Evolutionary conservation across 2,329 filamentous ascomycete species (phyloP).

Genomic region (Metarhizium album): DNA sequence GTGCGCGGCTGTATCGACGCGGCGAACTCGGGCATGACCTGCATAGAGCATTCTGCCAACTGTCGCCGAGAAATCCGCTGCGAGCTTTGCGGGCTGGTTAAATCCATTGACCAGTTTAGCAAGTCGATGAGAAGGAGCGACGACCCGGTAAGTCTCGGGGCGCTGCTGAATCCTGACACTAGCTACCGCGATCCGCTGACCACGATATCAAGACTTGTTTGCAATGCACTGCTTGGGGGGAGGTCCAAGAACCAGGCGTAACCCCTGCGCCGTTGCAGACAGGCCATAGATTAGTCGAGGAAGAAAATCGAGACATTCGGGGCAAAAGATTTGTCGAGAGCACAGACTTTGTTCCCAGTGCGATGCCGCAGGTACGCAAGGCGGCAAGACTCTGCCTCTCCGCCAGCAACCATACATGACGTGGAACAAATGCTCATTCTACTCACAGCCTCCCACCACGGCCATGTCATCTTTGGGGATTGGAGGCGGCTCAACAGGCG

Average conservation of each 20-base stretch:
- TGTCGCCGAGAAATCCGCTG: conserved; percentile 18
- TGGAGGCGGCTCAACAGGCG: too few relatives aligned
- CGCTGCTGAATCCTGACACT: not conserved
- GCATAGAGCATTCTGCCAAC: conserved; percentile 21
- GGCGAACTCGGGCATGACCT: conserved; percentile 25
- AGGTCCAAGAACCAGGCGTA: conserved; percentile 24
- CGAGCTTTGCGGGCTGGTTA: conserved; percentile 18
- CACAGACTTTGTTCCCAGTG: conserved; percentile 17
- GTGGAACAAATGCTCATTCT: conserved; percentile 4
- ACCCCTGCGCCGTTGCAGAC: conserved; percentile 19
- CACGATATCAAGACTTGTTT: conserved; percentile 16
- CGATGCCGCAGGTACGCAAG: conserved; percentile 11
- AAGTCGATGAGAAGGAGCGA: conserved; percentile 17
- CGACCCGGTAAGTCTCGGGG: conserved; percentile 17
- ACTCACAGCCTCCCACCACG: conserved; percentile 18
- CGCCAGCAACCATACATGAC: not conserved
- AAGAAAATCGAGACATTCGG: conserved; percentile 11
- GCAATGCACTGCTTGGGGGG: conserved; percentile 24
- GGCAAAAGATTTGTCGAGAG: conserved; percentile 6
- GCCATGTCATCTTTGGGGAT: conserved; percentile 4
- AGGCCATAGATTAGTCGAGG: conserved; percentile 23
- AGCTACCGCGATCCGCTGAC: not conserved
- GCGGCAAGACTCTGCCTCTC: not conserved
- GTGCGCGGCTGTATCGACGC: conserved; percentile 12
- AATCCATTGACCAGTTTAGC: conserved; percentile 19